These are phyloP conservation scores for Herpetomonas samuelpessoai DNA, from an alignment of 208 protist genomes.

Conservation along the genomic window DNA sequence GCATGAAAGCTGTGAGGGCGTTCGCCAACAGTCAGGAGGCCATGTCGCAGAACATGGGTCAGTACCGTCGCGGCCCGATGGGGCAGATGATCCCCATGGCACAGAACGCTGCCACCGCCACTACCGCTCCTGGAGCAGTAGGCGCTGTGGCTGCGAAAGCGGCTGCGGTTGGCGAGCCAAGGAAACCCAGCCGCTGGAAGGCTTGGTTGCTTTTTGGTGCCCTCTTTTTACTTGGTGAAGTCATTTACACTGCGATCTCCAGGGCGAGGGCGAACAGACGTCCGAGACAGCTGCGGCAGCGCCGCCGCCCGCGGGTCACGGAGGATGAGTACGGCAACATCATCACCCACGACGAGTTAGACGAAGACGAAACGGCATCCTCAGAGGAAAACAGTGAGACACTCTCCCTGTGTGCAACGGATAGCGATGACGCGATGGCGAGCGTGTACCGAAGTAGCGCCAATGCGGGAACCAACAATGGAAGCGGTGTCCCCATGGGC, in stretches of 20 bases:
- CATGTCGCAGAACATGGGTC: constrained; percentile 9
- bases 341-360: constrained; percentile 42
- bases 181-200: constrained; percentile 33
- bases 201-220: constrained; percentile 48
- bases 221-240: constrained; percentile 61
- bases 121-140: neutral
- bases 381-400: constrained; percentile 32
- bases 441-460: neutral
- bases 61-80: constrained; percentile 18
- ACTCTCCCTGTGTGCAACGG: constrained; percentile 52
- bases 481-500: neutral
- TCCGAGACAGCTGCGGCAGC: constrained; percentile 7
- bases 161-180: constrained; percentile 11
- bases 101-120: constrained; percentile 3
- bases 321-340: constrained; percentile 30
- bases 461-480: constrained; percentile 14
- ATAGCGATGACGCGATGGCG: constrained; percentile 14
- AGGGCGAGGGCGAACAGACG: constrained; percentile 10
- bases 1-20: constrained; percentile 71
- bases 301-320: constrained; percentile 12
- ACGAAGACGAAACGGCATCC: constrained; percentile 22
- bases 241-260: constrained; percentile 41
- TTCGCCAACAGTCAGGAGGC: constrained; percentile 49
- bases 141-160: constrained; percentile 7
- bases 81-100: constrained; percentile 28